phyloP scores from a whole-genome alignment of 2,329 filamentous ascomycete genomes.

The Neonectria magnoliae region DNA sequence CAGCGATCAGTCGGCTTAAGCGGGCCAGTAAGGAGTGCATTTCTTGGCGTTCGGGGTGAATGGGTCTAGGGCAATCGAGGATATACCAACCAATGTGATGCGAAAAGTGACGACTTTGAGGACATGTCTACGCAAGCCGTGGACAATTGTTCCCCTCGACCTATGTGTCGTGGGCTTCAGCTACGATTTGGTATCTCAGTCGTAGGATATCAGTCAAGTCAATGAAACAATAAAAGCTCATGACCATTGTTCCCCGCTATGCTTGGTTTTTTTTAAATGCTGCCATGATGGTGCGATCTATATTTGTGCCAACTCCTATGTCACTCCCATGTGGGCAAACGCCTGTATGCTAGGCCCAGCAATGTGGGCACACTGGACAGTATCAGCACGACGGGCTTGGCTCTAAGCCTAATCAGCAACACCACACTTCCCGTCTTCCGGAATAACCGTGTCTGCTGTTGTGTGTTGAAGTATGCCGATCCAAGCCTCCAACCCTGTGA shows the following conservation, averaged over 20 bases:
- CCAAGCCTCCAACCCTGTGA: no score
- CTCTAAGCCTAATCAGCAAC: neutral
- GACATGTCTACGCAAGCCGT: conserved; percentile 27
- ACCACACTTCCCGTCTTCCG: neutral
- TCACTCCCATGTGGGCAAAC: no score
- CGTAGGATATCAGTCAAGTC: conserved; percentile 38
- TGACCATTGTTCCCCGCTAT: conserved; percentile 47
- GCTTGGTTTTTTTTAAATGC: neutral
- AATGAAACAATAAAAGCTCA: conserved; percentile 51
- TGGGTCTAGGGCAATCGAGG: conserved; percentile 48
- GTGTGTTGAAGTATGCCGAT: no score
- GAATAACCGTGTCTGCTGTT: no score
- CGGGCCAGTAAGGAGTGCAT: conserved; percentile 39
- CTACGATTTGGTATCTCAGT: conserved; percentile 32
- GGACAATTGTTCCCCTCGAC: conserved; percentile 38
- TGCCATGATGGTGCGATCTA: neutral
- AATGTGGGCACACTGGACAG: no score
- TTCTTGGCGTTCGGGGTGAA: conserved; percentile 58
- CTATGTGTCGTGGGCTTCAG: conserved; percentile 40
- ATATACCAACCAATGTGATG: conserved; percentile 51
- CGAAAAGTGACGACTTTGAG: conserved; percentile 46
- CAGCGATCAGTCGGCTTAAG: conserved; percentile 75
- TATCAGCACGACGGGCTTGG: neutral
- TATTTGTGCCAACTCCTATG: neutral
- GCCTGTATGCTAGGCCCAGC: no score